A percentile compares a stretch with the other conserved stretches of the same genome.
These are phyloP conservation scores for Daldinia loculata DNA, from an alignment of 495 filamentous ascomycete species.

Conservation along the genomic window DNA sequence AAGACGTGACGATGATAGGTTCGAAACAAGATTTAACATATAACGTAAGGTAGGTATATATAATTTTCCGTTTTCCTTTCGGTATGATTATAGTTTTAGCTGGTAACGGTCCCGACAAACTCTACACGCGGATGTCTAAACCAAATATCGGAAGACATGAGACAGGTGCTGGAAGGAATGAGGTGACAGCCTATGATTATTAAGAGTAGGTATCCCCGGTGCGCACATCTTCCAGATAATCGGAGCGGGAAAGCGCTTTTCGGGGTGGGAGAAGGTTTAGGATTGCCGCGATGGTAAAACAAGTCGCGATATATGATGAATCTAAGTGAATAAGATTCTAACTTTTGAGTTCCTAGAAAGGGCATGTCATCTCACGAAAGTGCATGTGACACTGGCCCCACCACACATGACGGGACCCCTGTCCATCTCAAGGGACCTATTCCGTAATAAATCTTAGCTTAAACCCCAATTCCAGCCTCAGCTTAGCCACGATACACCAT, in stretches of 20 bases:
- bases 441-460: slow-evolving; percentile 9
- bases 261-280: not conserved
- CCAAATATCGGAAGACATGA: slow-evolving; percentile 36
- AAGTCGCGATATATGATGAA: slow-evolving; percentile 4
- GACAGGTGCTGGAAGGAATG: slow-evolving; percentile 29
- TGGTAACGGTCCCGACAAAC: slow-evolving; percentile 23
- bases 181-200: slow-evolving; percentile 23
- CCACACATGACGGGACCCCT: slow-evolving; percentile 25
- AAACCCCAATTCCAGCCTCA: slow-evolving; percentile 23
- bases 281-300: not conserved
- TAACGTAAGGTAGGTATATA: not conserved
- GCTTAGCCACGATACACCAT: slow-evolving; percentile 30
- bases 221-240: slow-evolving; percentile 33
- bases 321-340: slow-evolving; percentile 10
- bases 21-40: not conserved
- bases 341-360: slow-evolving; percentile 25
- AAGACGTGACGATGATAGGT: not conserved
- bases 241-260: not conserved
- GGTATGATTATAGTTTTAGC: not conserved
- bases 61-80: not conserved
- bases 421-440: slow-evolving; percentile 9
- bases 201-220: slow-evolving; percentile 21
- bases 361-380: slow-evolving; percentile 20
- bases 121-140: slow-evolving; percentile 30
- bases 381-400: slow-evolving; percentile 41